Evolutionary conservation across 352 stramenopile genomes (phyloP).

Genomic region (Phytophthora pisi): DNA sequence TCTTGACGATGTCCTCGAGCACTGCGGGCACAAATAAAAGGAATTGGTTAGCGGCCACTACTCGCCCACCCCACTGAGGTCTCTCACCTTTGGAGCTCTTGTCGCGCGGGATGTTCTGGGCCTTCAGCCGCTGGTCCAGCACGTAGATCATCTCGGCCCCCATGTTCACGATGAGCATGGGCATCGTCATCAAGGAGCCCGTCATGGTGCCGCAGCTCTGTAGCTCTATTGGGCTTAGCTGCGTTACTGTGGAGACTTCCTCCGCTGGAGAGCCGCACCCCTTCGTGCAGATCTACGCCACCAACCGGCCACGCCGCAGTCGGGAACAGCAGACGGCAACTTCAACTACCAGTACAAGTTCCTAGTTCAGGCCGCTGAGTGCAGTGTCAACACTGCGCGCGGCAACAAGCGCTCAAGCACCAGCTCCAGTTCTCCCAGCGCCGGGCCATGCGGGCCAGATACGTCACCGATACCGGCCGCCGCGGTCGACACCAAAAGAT

Average conservation of each 20-base stretch:
- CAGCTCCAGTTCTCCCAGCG: constrained; percentile 21
- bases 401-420: constrained; percentile 24
- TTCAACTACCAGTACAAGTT: not conserved
- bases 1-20: constrained; percentile 91
- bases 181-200: constrained; percentile 87
- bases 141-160: constrained; percentile 95
- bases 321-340: not conserved
- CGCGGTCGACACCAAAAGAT: constrained; percentile 25
- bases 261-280: constrained; percentile 14
- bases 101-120: constrained; percentile 89
- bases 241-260: not conserved
- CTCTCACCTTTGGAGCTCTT: constrained; percentile 83
- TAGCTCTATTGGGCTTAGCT: not conserved
- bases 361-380: constrained; percentile 14
- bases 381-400: constrained; percentile 22
- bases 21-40: constrained; percentile 47
- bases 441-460: constrained; percentile 1
- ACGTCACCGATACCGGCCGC: not conserved
- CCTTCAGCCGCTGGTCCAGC: constrained; percentile 91
- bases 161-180: constrained; percentile 94
- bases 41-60: no score
- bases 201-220: constrained; percentile 37
- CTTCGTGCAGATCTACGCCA: constrained; percentile 25
- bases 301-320: not conserved
- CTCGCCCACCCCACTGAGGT: no score